Conservation (phyloP, 805 yeast genomes). For the Hanseniaspora singularis region DNA sequence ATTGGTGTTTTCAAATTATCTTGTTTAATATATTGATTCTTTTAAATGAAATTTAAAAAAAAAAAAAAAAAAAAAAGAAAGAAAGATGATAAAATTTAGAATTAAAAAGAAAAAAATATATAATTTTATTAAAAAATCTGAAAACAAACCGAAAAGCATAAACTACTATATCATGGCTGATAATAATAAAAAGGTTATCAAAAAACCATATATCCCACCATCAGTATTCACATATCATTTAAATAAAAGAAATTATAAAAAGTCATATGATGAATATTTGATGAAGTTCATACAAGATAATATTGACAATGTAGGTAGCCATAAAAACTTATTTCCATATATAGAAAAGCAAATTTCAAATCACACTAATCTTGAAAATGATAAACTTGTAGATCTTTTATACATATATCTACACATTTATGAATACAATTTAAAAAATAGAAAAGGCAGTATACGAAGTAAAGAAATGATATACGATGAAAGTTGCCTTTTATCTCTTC, state of each 20-base stretch:
- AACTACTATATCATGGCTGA: not conserved
- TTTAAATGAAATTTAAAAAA: too few relatives aligned
- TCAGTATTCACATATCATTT: constrained; percentile 5
- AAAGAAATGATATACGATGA: constrained; percentile 14
- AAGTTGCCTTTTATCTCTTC: not conserved
- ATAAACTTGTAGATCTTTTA: constrained; percentile 7
- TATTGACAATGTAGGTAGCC: not conserved
- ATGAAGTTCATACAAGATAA: constrained; percentile 7
- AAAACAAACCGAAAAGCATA: too few relatives aligned
- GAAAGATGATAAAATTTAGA: too few relatives aligned
- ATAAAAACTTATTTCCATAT: constrained; percentile 4
- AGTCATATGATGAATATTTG: constrained; percentile 11
- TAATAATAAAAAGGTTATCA: not conserved
- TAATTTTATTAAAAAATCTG: too few relatives aligned
- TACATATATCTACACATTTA: constrained; percentile 7
- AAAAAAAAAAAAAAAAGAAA: too few relatives aligned
- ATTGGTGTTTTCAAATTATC: too few relatives aligned
- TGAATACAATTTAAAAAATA: constrained; percentile 3
- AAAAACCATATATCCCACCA: constrained; percentile 3
- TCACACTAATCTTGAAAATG: not conserved
- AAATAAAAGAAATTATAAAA: constrained; percentile 3
- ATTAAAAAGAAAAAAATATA: too few relatives aligned
- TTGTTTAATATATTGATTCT: too few relatives aligned
- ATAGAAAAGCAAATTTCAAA: not conserved
- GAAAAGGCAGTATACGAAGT: constrained; percentile 5